Conservation (phyloP, 2,329 filamentous ascomycete genomes). For the Whalleya microplaca region DNA sequence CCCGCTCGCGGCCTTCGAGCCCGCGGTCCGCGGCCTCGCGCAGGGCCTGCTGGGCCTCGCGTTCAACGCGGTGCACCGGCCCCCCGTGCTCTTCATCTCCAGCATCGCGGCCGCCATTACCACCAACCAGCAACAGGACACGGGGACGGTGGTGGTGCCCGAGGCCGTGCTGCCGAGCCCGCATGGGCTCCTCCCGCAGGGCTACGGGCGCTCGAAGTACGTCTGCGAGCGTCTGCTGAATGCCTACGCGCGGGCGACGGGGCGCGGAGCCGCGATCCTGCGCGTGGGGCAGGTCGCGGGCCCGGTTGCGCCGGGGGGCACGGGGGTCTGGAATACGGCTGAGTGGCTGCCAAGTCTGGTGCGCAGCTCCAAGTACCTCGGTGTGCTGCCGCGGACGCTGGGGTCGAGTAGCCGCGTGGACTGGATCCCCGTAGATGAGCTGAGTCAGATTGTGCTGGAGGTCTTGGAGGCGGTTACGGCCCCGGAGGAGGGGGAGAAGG, state of each 20-base stretch:
- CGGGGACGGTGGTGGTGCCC: too few relatives aligned
- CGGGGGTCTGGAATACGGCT: conserved; percentile 32
- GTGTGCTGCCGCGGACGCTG: conserved; percentile 25
- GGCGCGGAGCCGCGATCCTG: conserved; percentile 24
- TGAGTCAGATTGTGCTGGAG: conserved; percentile 30
- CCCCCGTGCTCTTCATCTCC: conserved; percentile 32
- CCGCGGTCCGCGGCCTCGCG: conserved; percentile 24
- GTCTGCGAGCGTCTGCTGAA: conserved; percentile 35
- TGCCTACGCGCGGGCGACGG: conserved; percentile 18
- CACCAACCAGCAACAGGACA: too few relatives aligned
- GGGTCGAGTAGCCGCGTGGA: conserved; percentile 27
- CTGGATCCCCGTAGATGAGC: conserved; percentile 35
- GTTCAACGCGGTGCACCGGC: conserved; percentile 3
- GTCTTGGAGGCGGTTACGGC: conserved; percentile 21
- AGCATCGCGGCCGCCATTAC: conserved; percentile 33
- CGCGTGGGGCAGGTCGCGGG: conserved; percentile 38
- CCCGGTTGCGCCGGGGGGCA: conserved; percentile 15
- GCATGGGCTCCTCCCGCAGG: conserved; percentile 23
- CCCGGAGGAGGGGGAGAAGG: conserved; percentile 3
- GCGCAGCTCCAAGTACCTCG: conserved; percentile 31
- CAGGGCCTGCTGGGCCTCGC: conserved; percentile 27
- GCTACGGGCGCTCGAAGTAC: conserved; percentile 36
- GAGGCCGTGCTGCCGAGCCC: conserved; percentile 27
- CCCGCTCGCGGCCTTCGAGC: conserved; percentile 27
- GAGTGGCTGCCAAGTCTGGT: conserved; percentile 37